Evolutionary conservation across 1,284 basidiomycete species (phyloP).

Genomic region (Microbotryum violaceum): DNA sequence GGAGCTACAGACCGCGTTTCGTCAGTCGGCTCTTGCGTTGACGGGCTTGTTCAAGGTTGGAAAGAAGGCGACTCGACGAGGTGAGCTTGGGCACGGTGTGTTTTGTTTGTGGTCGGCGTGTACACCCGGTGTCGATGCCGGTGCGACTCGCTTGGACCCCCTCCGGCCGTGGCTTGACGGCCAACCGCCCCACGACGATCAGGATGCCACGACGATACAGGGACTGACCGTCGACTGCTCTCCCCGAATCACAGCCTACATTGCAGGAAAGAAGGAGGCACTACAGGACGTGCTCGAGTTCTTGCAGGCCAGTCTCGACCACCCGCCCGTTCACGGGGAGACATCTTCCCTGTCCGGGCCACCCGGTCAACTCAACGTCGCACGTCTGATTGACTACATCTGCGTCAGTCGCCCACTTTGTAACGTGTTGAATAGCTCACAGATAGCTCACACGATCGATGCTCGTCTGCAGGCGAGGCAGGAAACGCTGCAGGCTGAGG

Average conservation of each 20-base stretch:
- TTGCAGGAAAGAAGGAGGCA: conserved; percentile 29
- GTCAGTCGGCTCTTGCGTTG: conserved; percentile 22
- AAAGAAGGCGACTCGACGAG: conserved; percentile 21
- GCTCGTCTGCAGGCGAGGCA: conserved; percentile 17
- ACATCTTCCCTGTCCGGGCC: background rate
- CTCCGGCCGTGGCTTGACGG: too few species aligned
- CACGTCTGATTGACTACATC: conserved; percentile 30
- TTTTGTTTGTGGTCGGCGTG: too few species aligned
- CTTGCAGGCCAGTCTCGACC: conserved; percentile 28
- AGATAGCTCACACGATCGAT: background rate
- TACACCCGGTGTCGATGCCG: too few species aligned
- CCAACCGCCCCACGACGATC: background rate
- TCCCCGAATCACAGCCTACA: conserved; percentile 15
- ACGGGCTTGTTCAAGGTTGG: conserved; percentile 29
- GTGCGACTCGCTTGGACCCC: too few species aligned
- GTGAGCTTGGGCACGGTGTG: conserved; percentile 3
- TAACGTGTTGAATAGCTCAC: too few species aligned
- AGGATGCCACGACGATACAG: background rate
- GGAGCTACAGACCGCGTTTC: conserved; percentile 16
- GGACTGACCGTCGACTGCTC: background rate
- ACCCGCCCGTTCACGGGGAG: conserved; percentile 8
- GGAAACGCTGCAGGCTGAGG: conserved; percentile 30
- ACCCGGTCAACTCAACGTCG: conserved; percentile 10
- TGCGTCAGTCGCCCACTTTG: conserved; percentile 14
- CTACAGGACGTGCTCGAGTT: conserved; percentile 32